These are phyloP conservation scores for Diaporthe batatas DNA, from an alignment of 2,329 filamentous ascomycete species.

Conservation along the genomic window DNA sequence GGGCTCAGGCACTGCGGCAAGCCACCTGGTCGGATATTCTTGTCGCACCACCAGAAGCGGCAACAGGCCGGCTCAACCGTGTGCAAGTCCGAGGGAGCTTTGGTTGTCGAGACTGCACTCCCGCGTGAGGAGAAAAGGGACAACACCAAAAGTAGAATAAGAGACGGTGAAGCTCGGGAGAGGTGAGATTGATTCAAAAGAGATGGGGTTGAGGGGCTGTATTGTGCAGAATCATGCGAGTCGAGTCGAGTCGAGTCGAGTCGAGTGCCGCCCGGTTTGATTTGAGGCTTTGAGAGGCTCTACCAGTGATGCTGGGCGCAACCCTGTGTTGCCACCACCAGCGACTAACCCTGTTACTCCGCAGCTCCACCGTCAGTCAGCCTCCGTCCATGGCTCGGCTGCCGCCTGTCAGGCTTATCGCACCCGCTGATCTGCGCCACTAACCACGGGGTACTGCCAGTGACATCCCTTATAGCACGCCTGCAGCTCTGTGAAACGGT, in stretches of 20 bases:
- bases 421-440: slow-evolving; percentile 17
- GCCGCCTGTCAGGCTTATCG: background rate
- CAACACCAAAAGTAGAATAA: too few relatives aligned
- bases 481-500: background rate
- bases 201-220: background rate
- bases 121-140: background rate
- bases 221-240: slow-evolving; percentile 1
- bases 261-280: background rate
- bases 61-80: background rate
- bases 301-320: slow-evolving; percentile 28
- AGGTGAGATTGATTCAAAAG: background rate
- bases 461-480: too few relatives aligned
- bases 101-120: background rate
- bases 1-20: background rate
- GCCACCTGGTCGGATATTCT: slow-evolving; percentile 11
- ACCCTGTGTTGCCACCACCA: slow-evolving; percentile 21
- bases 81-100: background rate
- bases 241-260: background rate
- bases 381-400: background rate
- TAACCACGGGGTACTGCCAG: background rate
- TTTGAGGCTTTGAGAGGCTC: slow-evolving; percentile 16
- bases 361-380: slow-evolving; percentile 19
- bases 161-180: background rate
- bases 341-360: slow-evolving; percentile 26
- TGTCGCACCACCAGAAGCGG: background rate